A percentile compares a stretch with the other conserved stretches of the same genome.
Evolutionary conservation across 2,329 filamentous ascomycete genomes (phyloP).

Genomic region (Colletotrichum theobromicola): DNA sequence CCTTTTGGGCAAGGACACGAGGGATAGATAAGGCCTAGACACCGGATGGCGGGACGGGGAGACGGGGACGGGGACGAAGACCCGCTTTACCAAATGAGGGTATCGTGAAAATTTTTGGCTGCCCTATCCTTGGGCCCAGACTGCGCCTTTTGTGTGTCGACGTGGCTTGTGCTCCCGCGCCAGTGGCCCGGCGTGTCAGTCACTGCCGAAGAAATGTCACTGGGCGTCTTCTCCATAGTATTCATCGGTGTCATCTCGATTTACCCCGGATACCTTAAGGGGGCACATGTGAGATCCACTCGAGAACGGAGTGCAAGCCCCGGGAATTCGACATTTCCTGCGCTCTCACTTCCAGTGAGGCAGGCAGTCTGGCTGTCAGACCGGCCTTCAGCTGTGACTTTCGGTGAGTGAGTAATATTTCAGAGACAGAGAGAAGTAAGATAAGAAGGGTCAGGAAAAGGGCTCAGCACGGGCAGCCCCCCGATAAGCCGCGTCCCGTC

Average conservation of each 20-base stretch:
- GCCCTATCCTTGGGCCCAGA: conserved; percentile 7
- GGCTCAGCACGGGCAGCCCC: not conserved
- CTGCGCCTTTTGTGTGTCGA: not conserved
- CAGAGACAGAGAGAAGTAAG: too few species aligned
- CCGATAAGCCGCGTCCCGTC: not conserved
- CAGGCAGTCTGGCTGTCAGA: not conserved
- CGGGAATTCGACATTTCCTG: not conserved
- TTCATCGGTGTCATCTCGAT: not conserved
- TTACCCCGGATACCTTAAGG: not conserved
- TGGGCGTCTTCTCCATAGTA: not conserved
- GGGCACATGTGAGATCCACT: not conserved
- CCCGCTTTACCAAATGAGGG: conserved; percentile 18
- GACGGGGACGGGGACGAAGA: not conserved
- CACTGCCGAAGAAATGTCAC: not conserved
- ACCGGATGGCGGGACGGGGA: not conserved
- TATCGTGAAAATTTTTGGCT: conserved; percentile 19
- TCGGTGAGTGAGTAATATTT: not conserved
- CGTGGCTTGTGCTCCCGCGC: not conserved
- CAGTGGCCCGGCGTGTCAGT: not conserved
- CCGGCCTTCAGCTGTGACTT: not conserved
- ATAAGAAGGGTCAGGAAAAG: not conserved
- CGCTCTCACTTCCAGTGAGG: not conserved
- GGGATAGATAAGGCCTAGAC: conserved; percentile 2
- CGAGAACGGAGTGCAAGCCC: not conserved
- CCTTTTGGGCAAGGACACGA: not conserved